These are phyloP conservation scores for Chlorencoelia australis DNA, from an alignment of 2,329 filamentous ascomycete species.

Conservation along the genomic window DNA sequence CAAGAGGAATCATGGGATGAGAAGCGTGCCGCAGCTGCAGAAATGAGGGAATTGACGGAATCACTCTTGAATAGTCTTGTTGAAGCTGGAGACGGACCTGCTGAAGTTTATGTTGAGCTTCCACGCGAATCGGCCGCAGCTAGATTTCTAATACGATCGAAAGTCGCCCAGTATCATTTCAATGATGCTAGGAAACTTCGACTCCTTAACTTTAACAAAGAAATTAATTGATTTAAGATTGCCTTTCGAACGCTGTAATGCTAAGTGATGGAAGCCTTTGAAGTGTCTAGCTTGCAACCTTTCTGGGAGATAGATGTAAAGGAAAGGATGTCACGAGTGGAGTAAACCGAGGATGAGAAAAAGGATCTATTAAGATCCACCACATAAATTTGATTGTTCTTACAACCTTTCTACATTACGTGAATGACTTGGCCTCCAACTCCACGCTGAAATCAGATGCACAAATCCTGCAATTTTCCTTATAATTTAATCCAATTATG, in stretches of 20 bases:
- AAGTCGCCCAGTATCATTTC: slow-evolving; percentile 57
- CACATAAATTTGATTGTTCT: too few relatives aligned
- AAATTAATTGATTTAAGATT: slow-evolving; percentile 28
- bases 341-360: too few relatives aligned
- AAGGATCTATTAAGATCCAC: too few relatives aligned
- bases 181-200: slow-evolving; percentile 49
- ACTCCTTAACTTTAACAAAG: slow-evolving; percentile 54
- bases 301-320: too few relatives aligned
- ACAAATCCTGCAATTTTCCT: not conserved
- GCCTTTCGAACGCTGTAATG: too few relatives aligned
- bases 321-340: too few relatives aligned
- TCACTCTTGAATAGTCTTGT: slow-evolving; percentile 48
- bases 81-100: slow-evolving; percentile 43
- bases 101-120: slow-evolving; percentile 48
- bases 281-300: too few relatives aligned
- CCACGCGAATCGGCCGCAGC: slow-evolving; percentile 50
- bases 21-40: slow-evolving; percentile 37
- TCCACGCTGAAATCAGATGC: not conserved
- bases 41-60: slow-evolving; percentile 52
- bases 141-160: slow-evolving; percentile 53
- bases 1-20: slow-evolving; percentile 24
- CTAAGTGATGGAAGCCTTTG: too few relatives aligned
- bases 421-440: not conserved
- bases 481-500: not conserved
- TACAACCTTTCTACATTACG: too few relatives aligned